Conservation (phyloP, 805 yeast species). For the Nakazawaea molendinolei region DNA sequence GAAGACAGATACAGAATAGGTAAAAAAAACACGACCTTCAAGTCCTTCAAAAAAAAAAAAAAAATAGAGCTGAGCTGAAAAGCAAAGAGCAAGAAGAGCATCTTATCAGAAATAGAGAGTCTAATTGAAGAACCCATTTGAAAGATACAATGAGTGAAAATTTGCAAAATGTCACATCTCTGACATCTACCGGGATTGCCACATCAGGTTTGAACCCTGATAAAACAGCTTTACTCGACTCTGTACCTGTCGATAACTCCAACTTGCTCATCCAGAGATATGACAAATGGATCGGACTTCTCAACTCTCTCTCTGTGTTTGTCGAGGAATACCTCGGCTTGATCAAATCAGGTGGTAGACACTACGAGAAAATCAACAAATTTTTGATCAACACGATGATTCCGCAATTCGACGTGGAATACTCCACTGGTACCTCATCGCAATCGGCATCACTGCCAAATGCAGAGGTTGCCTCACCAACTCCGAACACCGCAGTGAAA, state of each 20-base stretch:
- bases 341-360: slow-evolving; percentile 17
- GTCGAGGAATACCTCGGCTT: slow-evolving; percentile 20
- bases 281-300: slow-evolving; percentile 21
- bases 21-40: neutral
- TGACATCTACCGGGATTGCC: slow-evolving; percentile 7
- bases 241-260: slow-evolving; percentile 10
- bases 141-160: slow-evolving; percentile 3
- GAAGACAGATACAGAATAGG: neutral
- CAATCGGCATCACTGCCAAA: slow-evolving; percentile 20
- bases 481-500: slow-evolving; percentile 1
- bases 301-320: slow-evolving; percentile 19
- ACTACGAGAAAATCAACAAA: slow-evolving; percentile 21
- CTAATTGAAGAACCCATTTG: too few species aligned
- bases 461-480: neutral
- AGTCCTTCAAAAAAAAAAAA: neutral
- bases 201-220: slow-evolving; percentile 11
- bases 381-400: slow-evolving; percentile 15
- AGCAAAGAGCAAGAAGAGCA: neutral
- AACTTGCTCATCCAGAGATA: slow-evolving; percentile 17
- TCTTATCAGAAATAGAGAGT: too few species aligned
- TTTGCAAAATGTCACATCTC: neutral
- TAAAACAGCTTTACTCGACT: slow-evolving; percentile 7
- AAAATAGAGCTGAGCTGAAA: neutral
- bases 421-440: slow-evolving; percentile 14
- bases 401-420: slow-evolving; percentile 24